Base-by-base conservation (phyloP, 2,329 filamentous ascomycete species). In the Chaetomiaceae sp. region DNA sequence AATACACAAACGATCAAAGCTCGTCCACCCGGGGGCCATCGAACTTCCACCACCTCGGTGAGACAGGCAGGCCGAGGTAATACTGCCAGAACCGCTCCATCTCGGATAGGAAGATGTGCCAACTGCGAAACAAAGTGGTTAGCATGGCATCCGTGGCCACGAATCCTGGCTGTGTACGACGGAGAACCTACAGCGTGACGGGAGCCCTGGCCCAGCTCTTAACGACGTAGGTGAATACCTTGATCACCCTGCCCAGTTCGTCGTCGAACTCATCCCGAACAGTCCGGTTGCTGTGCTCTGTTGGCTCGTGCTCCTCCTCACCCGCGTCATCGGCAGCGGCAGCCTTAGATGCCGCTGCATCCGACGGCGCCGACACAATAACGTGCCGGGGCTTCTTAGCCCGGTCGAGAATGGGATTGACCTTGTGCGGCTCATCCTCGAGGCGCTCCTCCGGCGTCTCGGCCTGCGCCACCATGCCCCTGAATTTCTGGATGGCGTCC, bases 401-500 rank as follows among this genome's bases (percentile, higher is more conserved):
- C 32, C 66, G 60, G 43, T 71, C 68, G 0, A 66, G 61, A 8
- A 65, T 56, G 4, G 40, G 22, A 7, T 56, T 56, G 6, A 56
- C 46, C 17, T 60, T 55, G 33, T 62, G 58, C 4, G 57, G 42
- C 18, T 56, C n/a, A n/a, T n/a, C 55, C 35, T 56, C 56, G 15
- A 48, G 48, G 15, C 30, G 42, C 27, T 60, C 58, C 20, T 61
- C 58, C 27, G 47, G 48, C 47, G 53, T 53, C 37, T 32, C 56
- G 26, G 56, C 60, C 43, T 65, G 63, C 49, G 70, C 68, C 10
- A 76, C 68, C 71, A 81, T 76, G 22, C 57, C 58, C 41, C 75
- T 69, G 70, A 98, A 97, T 45, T 82, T 74, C 46, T 81, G 78
- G 35, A 95, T 76, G 0, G 88, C 84, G 27, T 76, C 73, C 51